Percentiles rank a stretch among this genome's conserved stretches.
Conservation (phyloP, 2,329 filamentous ascomycete genomes). For the Trichoderma asperellum region DNA sequence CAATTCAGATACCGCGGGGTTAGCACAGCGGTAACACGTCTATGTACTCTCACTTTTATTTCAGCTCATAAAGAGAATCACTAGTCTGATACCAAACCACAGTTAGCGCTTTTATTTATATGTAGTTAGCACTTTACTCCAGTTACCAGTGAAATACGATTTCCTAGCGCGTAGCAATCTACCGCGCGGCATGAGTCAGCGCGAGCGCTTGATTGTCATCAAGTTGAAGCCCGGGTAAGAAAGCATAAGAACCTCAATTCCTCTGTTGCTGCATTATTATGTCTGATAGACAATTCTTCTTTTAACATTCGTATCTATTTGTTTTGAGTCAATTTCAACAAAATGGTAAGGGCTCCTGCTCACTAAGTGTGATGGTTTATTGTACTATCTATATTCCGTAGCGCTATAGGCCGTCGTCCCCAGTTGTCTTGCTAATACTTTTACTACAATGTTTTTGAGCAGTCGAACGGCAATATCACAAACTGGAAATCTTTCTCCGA, state of each 20-base stretch:
- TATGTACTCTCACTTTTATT: neutral
- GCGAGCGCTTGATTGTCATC: neutral
- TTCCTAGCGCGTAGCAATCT: neutral
- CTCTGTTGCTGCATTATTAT: neutral
- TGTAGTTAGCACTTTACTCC: neutral
- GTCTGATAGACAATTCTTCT: neutral
- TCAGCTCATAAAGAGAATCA: neutral
- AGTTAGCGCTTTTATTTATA: neutral
- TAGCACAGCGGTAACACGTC: neutral
- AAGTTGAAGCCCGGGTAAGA: neutral
- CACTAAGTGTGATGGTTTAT: neutral
- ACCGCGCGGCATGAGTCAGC: slow-evolving; percentile 25
- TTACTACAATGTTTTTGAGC: too few relatives aligned
- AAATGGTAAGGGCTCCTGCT: neutral
- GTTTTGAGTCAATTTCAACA: neutral
- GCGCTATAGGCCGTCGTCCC: neutral
- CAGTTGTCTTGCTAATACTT: neutral
- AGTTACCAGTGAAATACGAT: neutral
- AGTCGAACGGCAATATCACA: slow-evolving; percentile 57
- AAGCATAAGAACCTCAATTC: neutral
- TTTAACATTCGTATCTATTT: neutral
- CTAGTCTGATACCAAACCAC: neutral
- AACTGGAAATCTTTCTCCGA: slow-evolving; percentile 80
- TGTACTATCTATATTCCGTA: neutral
- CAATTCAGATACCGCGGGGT: neutral